phyloP scores from a whole-genome alignment of 257 asterid genomes.

The Forsythia suspensa region DNA sequence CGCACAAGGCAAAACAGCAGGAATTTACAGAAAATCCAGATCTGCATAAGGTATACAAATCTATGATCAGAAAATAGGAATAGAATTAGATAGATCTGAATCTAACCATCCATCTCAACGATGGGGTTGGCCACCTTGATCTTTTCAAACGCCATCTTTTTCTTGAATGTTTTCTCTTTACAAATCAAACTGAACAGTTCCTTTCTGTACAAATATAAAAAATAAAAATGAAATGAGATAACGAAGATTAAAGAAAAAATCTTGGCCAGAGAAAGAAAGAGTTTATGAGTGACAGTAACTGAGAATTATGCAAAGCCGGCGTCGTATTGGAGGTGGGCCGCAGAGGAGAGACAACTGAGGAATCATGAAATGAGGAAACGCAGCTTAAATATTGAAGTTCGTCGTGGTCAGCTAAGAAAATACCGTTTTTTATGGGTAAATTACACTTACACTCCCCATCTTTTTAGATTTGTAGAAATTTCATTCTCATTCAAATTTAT shows the following conservation, averaged over 20 bases:
- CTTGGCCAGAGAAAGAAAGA: slow-evolving; percentile 10
- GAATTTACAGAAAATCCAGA: slow-evolving; percentile 19
- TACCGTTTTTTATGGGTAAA: too few relatives aligned
- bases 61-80: slow-evolving; percentile 1
- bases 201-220: background rate
- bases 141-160: slow-evolving; percentile 70
- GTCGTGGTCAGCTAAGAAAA: too few relatives aligned
- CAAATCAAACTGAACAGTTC: background rate
- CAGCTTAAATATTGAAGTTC: background rate
- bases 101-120: slow-evolving; percentile 99
- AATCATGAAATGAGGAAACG: background rate
- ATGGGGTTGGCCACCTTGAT: slow-evolving; percentile 95
- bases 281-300: slow-evolving; percentile 10
- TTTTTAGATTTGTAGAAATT: too few relatives aligned
- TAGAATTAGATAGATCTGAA: slow-evolving; percentile 45
- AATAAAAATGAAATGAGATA: background rate
- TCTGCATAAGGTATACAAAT: slow-evolving; percentile 17
- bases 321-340: slow-evolving; percentile 9
- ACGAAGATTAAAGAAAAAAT: slow-evolving; percentile 7
- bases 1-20: background rate
- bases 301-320: background rate
- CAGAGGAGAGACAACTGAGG: background rate
- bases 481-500: too few relatives aligned
- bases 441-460: too few relatives aligned
- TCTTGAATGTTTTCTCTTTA: background rate